These are phyloP conservation scores for Nothopassalora personata DNA, from an alignment of 2,329 filamentous ascomycete genomes.

Conservation along the genomic window DNA sequence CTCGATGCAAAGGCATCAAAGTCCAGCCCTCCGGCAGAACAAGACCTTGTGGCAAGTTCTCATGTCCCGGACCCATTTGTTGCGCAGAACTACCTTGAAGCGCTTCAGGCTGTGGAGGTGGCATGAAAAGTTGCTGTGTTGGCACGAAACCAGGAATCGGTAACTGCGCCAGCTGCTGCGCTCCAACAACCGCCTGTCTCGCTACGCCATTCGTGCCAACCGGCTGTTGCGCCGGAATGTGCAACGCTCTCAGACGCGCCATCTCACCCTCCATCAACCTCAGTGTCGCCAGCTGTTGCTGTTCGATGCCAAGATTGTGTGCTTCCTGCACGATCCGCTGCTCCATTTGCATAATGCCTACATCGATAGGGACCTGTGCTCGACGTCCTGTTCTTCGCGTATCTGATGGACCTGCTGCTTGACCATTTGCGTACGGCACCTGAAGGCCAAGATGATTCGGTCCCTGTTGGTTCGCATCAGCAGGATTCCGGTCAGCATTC, in stretches of 20 bases:
- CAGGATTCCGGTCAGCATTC: constrained; percentile 27
- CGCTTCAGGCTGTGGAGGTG: constrained; percentile 5
- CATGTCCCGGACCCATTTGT: constrained; percentile 39
- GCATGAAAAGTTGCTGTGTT: constrained; percentile 4
- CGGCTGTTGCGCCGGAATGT: constrained; percentile 21
- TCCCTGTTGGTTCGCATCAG: constrained; percentile 30
- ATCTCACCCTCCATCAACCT: constrained; percentile 64
- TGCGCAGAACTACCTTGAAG: constrained; percentile 24
- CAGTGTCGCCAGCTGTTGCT: constrained; percentile 65
- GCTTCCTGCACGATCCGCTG: constrained; percentile 65
- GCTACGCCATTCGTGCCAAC: constrained; percentile 14
- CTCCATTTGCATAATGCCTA: constrained; percentile 61
- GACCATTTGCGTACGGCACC: constrained; percentile 20
- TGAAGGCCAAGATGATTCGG: constrained; percentile 23
- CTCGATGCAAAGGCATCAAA: constrained; percentile 41
- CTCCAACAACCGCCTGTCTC: constrained; percentile 12
- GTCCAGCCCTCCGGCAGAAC: constrained; percentile 51
- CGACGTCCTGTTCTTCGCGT: constrained; percentile 11
- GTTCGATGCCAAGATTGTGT: constrained; percentile 55
- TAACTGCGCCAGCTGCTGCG: not conserved
- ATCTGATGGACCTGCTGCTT: constrained; percentile 2
- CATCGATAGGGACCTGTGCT: constrained; percentile 43
- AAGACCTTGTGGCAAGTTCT: constrained; percentile 47
- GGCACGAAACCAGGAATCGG: constrained; percentile 8
- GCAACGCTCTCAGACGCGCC: constrained; percentile 52